A percentile compares a stretch with the other conserved stretches of the same genome.
Conservation (phyloP, 208 protist species). For the Plasmodiophora brassicae region DNA sequence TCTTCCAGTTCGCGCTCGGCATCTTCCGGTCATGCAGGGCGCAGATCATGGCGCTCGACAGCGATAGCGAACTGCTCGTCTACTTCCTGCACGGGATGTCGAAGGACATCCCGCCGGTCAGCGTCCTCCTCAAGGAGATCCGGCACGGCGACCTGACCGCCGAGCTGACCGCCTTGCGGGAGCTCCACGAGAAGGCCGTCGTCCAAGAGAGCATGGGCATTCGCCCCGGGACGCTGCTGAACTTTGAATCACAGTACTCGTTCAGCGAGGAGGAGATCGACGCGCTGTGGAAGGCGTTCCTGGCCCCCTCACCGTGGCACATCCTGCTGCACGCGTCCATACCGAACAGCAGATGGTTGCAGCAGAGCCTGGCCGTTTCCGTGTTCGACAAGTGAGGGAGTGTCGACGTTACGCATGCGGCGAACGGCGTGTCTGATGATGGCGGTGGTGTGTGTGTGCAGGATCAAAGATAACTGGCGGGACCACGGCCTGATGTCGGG, state of each 20-base stretch:
- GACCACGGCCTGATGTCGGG: slow-evolving; percentile 4
- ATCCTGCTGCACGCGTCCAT: slow-evolving; percentile 20
- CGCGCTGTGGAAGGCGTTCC: neutral
- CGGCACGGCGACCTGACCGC: neutral
- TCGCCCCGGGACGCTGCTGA: neutral
- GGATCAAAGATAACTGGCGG: neutral
- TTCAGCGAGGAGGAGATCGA: neutral
- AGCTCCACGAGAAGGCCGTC: neutral
- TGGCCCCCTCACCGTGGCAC: neutral
- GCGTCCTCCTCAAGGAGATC: neutral
- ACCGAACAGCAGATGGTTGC: neutral
- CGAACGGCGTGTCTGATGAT: no score
- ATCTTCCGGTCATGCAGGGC: neutral
- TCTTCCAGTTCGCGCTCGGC: neutral
- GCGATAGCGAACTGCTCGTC: slow-evolving; percentile 24
- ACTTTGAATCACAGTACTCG: neutral
- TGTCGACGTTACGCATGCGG: no score
- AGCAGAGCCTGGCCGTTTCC: neutral
- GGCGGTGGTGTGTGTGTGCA: neutral
- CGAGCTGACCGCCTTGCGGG: neutral
- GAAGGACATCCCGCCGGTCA: neutral
- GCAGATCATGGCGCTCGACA: neutral
- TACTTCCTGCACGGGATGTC: neutral
- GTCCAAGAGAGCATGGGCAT: neutral
- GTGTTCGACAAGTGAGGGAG: slow-evolving; percentile 18